Base-by-base conservation (phyloP, 2,329 filamentous ascomycete species). In the Pseudogymnoascus verrucosus region DNA sequence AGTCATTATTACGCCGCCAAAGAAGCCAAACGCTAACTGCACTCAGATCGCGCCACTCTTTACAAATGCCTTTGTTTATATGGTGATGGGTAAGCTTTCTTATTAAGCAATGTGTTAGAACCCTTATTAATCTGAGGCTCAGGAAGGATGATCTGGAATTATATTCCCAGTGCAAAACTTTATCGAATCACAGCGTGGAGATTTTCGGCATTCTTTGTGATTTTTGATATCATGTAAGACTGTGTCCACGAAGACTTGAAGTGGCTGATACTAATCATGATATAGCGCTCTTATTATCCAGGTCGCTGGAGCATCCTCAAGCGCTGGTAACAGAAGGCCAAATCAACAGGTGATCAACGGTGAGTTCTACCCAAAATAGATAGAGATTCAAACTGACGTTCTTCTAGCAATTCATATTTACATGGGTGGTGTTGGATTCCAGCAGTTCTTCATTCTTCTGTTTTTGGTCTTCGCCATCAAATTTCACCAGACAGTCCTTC, bases 381-480 rank as follows among this genome's bases (percentile, higher is more conserved):
- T 0, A 64, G 74, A 0, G 68, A 72, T 0, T 66, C 70, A 0
- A 68, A 71, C 1, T 69, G 70, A 5, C 71, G 3, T 73, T 23
- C 65, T 72, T 28, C 66, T 63, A 19, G 77, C 72, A 1, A 74
- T 79, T 0, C 72, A 78, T 60, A 73, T 80, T 64, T 84, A 83
- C 70, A 84, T 82, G 79, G 80, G 77, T 10, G 81, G 81, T 0
- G 79, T 84, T 14, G 80, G 77, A 0, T 69, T 83, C 0, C 82
- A 84, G 65, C 73, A 82, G 66, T 68, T 78, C 31, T 82, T 81
- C 64, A 80, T 83, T 62, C 64, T 82, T 2, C 61, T 78, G n/a
- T 82, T 84, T 65, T 68, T 77, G 1, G 69, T 66, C 0, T 71
- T 83, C 1, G 72, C 75, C 0, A 71, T 77, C 34, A 70, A 72